Evolutionary conservation across 306 rosid genomes (phyloP).

Genomic region (Corylus americana): DNA sequence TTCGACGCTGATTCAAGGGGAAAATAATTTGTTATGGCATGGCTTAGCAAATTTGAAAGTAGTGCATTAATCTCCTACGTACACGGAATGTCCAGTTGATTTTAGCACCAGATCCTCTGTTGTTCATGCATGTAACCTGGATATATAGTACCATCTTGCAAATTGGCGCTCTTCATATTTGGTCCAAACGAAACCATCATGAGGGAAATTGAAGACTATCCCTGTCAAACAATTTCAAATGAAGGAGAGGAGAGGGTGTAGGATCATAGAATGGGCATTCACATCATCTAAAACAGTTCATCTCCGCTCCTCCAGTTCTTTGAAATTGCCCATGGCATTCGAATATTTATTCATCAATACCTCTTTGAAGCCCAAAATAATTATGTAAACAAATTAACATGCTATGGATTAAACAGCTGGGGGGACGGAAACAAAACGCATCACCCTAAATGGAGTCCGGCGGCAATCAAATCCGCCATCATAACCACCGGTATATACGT

Average conservation of each 20-base stretch:
- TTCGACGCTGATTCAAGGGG: background rate
- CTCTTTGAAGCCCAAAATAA: background rate
- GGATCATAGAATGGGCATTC: conserved; percentile 18
- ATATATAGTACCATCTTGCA: background rate
- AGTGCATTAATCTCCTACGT: conserved; percentile 26
- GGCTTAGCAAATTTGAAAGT: conserved; percentile 23
- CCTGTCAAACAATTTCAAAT: conserved; percentile 21
- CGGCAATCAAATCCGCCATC: conserved; percentile 68
- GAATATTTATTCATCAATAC: background rate
- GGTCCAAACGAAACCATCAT: conserved; percentile 12
- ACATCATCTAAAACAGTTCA: conserved; percentile 27
- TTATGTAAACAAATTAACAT: background rate
- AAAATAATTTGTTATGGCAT: background rate
- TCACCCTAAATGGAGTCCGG: conserved; percentile 61
- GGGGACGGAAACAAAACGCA: conserved; percentile 24
- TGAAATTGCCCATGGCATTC: background rate
- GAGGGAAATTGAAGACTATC: conserved; percentile 39
- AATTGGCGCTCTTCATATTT: background rate
- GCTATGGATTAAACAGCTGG: no score
- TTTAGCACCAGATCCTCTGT: conserved; percentile 5
- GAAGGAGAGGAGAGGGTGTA: background rate
- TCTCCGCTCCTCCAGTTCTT: conserved; percentile 13
- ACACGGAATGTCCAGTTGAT: conserved; percentile 9
- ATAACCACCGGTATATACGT: conserved; percentile 54
- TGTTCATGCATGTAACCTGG: conserved; percentile 25